Evolutionary conservation across 345 rosid genomes (phyloP).

Genomic region (Cardamine chenopodiifolia): DNA sequence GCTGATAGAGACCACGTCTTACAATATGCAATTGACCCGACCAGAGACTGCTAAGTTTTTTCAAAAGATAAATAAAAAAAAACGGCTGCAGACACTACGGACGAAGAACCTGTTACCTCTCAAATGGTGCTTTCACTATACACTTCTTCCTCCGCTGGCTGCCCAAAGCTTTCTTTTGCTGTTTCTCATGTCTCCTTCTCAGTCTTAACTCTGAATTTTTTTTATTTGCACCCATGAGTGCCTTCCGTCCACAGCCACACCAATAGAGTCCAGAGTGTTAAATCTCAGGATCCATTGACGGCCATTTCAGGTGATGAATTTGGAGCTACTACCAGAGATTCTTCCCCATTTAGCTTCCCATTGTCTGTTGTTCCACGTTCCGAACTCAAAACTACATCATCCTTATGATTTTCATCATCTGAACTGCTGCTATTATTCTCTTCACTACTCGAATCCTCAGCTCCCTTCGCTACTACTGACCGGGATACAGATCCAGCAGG

Average conservation of each 20-base stretch:
- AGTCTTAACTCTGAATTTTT: conserved; percentile 1
- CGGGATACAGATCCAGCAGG: conserved; percentile 29
- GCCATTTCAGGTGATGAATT: conserved; percentile 90
- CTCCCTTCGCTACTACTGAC: conserved; percentile 31
- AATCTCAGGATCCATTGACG: conserved; percentile 80
- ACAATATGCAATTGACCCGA: conserved; percentile 45
- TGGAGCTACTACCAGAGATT: conserved; percentile 60
- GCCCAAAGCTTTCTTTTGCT: conserved; percentile 28
- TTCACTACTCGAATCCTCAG: conserved; percentile 43
- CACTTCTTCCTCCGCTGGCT: conserved; percentile 35
- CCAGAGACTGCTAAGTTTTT: conserved; percentile 36
- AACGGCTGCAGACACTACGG: conserved; percentile 32
- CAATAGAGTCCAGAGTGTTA: conserved; percentile 27
- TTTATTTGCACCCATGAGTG: conserved; percentile 38
- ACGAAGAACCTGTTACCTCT: conserved; percentile 38
- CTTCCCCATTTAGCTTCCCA: conserved; percentile 57
- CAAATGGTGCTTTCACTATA: conserved; percentile 38
- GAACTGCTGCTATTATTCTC: conserved; percentile 44
- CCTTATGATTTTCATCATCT: conserved; percentile 62
- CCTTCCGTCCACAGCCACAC: conserved; percentile 33
- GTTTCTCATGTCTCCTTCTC: conserved; percentile 37
- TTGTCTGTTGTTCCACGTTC: conserved; percentile 53
- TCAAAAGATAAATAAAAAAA: conserved; percentile 28
- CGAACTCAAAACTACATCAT: conserved; percentile 59
- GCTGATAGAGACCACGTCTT: conserved; percentile 44